Evolutionary conservation across 2,329 filamentous ascomycete genomes (phyloP), one percentile per base, ranked within the genome.

Genomic region (Aaosphaeria arxii): DNA sequence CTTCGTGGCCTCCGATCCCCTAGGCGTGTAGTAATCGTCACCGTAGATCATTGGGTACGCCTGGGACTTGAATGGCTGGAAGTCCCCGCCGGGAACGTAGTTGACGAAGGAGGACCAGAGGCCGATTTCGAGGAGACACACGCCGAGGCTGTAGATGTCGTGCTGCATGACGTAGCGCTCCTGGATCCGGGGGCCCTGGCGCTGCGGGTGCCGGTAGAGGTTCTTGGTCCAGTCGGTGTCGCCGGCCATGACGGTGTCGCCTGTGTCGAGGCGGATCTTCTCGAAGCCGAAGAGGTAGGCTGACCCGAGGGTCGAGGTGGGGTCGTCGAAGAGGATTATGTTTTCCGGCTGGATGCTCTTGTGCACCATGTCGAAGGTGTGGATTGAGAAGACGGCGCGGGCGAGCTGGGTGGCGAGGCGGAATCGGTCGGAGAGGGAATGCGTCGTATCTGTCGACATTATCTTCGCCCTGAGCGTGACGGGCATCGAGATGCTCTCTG

Each of bases 131-230:
- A 83, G 60, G 0, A 83, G 66, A 44, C 74, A 78, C 0, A 81
- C 76, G 0, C 79, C 79, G 0, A 82, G 68, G 46, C 77, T 79
- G 58, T 82, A 82, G 7, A 83, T 77, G 49, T 82, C 78, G 54
- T 83, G 79, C 45, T 78, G 73, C 74, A 81, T 81, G 2, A 52
- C 61, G 51, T 78, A 82, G 0, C 53, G 46, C 1, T 74, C 67
- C 29, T 70, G 58, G 0, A 69, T 64, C 2, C 53, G 50, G 0
- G 65, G 24, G 0, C 78, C 77, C 53, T 80, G 77, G 0, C 78
- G 71, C 0, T 53, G 49, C 0, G 78, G 77, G 51, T 82, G 79
- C 1, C 74, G 71, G 51, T 82, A 83, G 1, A 82, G 38, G 42
- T 81, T 75, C n/a, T 63, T 61, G 5, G 74, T 59, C 72, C 70